phyloP scores from a whole-genome alignment of 73 alveolate genomes.

The Uronychia binucleata region DNA sequence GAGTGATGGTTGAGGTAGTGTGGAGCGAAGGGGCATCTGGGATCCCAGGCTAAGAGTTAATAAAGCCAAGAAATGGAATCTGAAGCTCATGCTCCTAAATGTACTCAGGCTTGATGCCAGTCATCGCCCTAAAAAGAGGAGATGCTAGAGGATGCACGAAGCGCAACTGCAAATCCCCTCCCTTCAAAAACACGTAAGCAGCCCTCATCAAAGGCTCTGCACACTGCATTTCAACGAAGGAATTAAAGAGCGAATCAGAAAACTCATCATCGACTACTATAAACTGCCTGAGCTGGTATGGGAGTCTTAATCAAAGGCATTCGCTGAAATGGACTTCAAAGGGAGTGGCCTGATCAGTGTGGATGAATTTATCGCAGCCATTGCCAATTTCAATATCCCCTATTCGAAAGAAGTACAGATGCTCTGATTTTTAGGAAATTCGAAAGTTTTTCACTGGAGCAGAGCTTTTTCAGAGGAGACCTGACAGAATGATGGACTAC shows the following conservation, averaged over 20 bases:
- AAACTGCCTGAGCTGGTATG: neutral
- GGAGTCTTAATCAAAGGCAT: slow-evolving; percentile 28
- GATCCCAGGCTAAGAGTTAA: no score
- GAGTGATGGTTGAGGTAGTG: no score
- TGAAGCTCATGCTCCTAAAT: neutral
- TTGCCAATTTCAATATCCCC: slow-evolving; percentile 26
- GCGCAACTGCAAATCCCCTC: neutral
- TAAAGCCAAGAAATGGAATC: neutral
- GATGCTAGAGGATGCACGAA: neutral
- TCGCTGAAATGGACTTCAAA: slow-evolving; percentile 50
- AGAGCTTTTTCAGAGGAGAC: slow-evolving; percentile 20
- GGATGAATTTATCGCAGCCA: slow-evolving; percentile 24
- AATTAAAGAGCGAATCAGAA: neutral
- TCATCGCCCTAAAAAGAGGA: neutral
- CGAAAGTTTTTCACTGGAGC: slow-evolving; percentile 6
- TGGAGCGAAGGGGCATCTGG: no score
- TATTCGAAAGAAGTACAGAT: slow-evolving; percentile 20
- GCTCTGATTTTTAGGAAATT: neutral
- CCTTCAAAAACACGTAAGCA: neutral
- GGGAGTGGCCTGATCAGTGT: slow-evolving; percentile 53
- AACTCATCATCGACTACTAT: neutral
- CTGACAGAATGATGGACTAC: slow-evolving; percentile 23
- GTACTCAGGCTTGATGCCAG: neutral
- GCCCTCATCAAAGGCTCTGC: neutral
- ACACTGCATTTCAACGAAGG: neutral